Evolutionary conservation across 495 filamentous ascomycete genomes (phyloP).

Genomic region (Podospora pseudopauciseta): DNA sequence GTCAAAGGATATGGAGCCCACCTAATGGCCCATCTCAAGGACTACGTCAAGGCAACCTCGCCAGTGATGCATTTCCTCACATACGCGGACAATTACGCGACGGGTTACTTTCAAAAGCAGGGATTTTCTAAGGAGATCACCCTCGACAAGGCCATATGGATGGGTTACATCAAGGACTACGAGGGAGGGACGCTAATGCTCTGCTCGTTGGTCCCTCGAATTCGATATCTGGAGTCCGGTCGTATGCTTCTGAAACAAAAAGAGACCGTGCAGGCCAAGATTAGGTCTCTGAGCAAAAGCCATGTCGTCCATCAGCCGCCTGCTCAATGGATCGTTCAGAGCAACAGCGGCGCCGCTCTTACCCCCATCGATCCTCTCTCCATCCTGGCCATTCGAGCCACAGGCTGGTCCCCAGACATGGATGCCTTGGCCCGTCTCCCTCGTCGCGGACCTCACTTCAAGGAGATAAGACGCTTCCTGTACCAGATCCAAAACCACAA

Average conservation of each 20-base stretch:
- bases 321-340: slow-evolving; percentile 62
- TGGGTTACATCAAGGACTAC: slow-evolving; percentile 99
- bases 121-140: slow-evolving; percentile 97
- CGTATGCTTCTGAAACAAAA: slow-evolving; percentile 96
- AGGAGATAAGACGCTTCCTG: slow-evolving; percentile 79
- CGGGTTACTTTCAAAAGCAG: slow-evolving; percentile 97
- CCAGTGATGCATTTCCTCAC: slow-evolving; percentile 98
- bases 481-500: slow-evolving; percentile 91
- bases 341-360: slow-evolving; percentile 22
- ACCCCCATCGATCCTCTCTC: slow-evolving; percentile 69
- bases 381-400: slow-evolving; percentile 75
- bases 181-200: slow-evolving; percentile 99
- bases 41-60: slow-evolving; percentile 91
- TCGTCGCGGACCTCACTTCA: slow-evolving; percentile 90
- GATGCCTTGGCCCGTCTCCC: slow-evolving; percentile 87
- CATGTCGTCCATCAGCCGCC: slow-evolving; percentile 83
- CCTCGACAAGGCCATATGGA: slow-evolving; percentile 81
- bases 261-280: slow-evolving; percentile 85
- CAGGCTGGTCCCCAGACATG: slow-evolving; percentile 94
- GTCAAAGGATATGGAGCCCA: slow-evolving; percentile 97
- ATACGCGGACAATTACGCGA: slow-evolving; percentile 96
- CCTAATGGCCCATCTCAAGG: slow-evolving; percentile 94
- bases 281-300: slow-evolving; percentile 79
- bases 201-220: slow-evolving; percentile 88
- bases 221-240: slow-evolving; percentile 82